Percentiles rank a stretch among this genome's conserved stretches.
These are phyloP conservation scores for Ormosia semicastrata DNA, from an alignment of 306 rosid genomes.

Conservation along the genomic window DNA sequence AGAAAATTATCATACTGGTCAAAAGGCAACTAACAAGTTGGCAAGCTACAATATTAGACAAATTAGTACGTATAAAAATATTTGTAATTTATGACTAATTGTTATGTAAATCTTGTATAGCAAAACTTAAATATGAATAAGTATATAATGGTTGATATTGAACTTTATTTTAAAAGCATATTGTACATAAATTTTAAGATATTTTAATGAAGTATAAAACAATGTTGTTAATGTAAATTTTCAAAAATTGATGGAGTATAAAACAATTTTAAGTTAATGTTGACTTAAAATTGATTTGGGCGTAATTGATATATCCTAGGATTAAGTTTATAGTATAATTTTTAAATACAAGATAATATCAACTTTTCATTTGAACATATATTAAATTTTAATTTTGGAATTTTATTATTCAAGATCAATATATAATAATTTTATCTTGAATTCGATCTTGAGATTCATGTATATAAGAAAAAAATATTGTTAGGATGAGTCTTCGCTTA, in stretches of 20 bases:
- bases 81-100: neutral
- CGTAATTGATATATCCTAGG: neutral
- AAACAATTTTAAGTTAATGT: neutral
- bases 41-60: neutral
- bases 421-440: no score
- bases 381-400: neutral
- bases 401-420: neutral
- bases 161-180: neutral
- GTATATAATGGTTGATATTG: neutral
- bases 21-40: neutral
- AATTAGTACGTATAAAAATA: neutral
- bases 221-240: no score
- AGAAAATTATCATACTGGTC: neutral
- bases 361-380: neutral
- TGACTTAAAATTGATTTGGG: neutral
- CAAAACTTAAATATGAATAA: neutral
- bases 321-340: neutral
- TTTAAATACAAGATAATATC: neutral
- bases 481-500: no score
- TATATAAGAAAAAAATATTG: no score
- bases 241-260: neutral
- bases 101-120: neutral
- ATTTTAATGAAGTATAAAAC: no score
- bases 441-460: no score
- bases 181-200: neutral